A percentile compares a stretch with the other conserved stretches of the same genome.
phyloP scores from a whole-genome alignment of 139 green algal species.

The Coccomyxa sp. region DNA sequence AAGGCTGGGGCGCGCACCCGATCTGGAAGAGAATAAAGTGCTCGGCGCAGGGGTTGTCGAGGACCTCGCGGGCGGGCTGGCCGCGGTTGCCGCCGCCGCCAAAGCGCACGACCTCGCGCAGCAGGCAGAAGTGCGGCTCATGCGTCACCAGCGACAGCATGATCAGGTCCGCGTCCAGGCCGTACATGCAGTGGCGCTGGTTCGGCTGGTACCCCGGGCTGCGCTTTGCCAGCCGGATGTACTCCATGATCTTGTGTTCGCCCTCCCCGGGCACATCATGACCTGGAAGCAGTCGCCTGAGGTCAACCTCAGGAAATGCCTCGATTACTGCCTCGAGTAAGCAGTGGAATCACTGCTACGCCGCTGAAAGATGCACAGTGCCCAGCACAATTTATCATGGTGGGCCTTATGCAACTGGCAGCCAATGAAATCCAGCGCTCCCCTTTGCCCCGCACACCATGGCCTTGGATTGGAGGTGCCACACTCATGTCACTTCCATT shows the following conservation, averaged over 20 bases:
- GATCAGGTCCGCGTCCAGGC: slow-evolving; percentile 93
- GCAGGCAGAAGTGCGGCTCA: slow-evolving; percentile 94
- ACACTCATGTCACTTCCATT: too few relatives aligned
- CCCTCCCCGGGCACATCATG: slow-evolving; percentile 92
- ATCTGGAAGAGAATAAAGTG: slow-evolving; percentile 94
- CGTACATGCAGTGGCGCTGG: slow-evolving; percentile 92
- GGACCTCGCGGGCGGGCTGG: slow-evolving; percentile 74
- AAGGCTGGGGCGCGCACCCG: slow-evolving; percentile 34
- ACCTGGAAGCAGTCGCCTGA: too few relatives aligned
- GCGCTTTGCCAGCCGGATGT: slow-evolving; percentile 75
- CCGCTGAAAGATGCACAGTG: too few relatives aligned
- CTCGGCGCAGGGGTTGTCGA: slow-evolving; percentile 84
- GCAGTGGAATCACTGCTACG: too few relatives aligned
- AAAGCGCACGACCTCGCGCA: slow-evolving; percentile 72
- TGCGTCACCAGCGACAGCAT: slow-evolving; percentile 92
- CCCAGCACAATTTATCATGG: too few relatives aligned
- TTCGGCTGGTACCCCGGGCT: slow-evolving; percentile 46
- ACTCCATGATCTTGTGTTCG: slow-evolving; percentile 99
- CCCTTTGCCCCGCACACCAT: too few relatives aligned
- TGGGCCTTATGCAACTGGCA: too few relatives aligned
- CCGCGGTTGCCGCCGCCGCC: slow-evolving; percentile 51
- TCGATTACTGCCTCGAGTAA: too few relatives aligned
- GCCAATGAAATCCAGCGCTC: too few relatives aligned
- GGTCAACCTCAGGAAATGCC: too few relatives aligned
- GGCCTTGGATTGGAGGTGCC: too few relatives aligned